These are phyloP conservation scores for Solanum tarijense DNA, from an alignment of 257 asterid species.

Conservation along the genomic window DNA sequence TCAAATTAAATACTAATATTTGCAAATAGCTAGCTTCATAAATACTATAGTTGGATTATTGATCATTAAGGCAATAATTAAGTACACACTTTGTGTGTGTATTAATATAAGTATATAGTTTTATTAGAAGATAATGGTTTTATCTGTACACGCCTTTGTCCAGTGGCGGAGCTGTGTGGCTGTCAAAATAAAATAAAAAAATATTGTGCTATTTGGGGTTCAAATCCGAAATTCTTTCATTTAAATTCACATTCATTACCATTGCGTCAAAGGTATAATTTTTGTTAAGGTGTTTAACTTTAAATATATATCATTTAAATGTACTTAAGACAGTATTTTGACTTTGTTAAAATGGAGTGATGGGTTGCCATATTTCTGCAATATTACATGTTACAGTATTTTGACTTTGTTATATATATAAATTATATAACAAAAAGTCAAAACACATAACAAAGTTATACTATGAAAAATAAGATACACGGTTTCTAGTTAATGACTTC, in stretches of 20 bases:
- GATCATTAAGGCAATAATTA: background rate
- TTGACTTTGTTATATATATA: background rate
- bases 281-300: too few species aligned
- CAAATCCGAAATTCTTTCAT: rapidly evolving
- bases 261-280: rapidly evolving
- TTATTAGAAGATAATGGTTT: too few species aligned
- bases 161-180: too few species aligned
- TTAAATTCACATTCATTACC: background rate
- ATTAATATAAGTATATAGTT: background rate
- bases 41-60: background rate
- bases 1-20: background rate
- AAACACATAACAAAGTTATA: background rate
- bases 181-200: too few species aligned
- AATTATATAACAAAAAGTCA: background rate
- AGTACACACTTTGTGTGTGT: background rate
- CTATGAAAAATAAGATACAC: background rate
- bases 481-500: background rate
- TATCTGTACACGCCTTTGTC: background rate
- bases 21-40: background rate
- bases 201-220: background rate
- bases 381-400: background rate
- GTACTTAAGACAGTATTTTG: background rate
- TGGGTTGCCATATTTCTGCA: background rate
- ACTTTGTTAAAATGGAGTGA: background rate
- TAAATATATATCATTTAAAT: too few species aligned